Base-by-base conservation (phyloP, 805 yeast species). In the Komagataella pastoris region DNA sequence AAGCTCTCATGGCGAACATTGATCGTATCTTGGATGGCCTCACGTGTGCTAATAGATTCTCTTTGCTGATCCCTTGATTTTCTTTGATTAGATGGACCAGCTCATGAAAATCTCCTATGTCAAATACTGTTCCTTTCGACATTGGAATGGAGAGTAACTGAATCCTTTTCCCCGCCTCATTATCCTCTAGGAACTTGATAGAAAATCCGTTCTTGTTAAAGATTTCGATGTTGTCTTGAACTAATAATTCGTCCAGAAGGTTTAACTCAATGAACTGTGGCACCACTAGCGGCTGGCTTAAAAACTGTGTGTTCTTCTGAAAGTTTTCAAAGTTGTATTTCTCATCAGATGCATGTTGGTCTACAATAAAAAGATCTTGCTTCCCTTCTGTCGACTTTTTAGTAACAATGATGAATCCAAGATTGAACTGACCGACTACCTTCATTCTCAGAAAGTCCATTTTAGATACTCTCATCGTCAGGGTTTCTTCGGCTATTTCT, bases 281-380 rank as follows among this genome's bases (percentile, higher is more conserved):
- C 0, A 71, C 61, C 5, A 91, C 87, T 49, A 93, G 69, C 1
- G 81, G 80, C 65, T 93, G 97, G 47, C 75, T 73, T 47, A 79
- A 75, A 55, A 90, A 80, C 0, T 70, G 67, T 0, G 85, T 78
- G 2, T 71, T 72, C 17, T 69, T 64, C 57, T 79, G 81, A 14
- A 85, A 66, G 49, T 70, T 71, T 64, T 93, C 99, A 69, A 88
- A 93, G 64, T 93, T 93, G 69, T 61, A 88, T 58, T 90, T 93
- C 61, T 93, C 99, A 68, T 93, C 99, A 57, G 96, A 86, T 1
- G 99, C 99, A 69, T 93, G 99, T 65, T 93, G 99, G 64, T 93
- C 99, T 49, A 93, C 75, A 40, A 93, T 90, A 59, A 93, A 90
- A 36, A 91, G 59, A 60, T 88, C 88, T 3, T 54, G 53, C 21